phyloP scores from a whole-genome alignment of 345 rosid genomes.

The Aquilaria yunnanensis region DNA sequence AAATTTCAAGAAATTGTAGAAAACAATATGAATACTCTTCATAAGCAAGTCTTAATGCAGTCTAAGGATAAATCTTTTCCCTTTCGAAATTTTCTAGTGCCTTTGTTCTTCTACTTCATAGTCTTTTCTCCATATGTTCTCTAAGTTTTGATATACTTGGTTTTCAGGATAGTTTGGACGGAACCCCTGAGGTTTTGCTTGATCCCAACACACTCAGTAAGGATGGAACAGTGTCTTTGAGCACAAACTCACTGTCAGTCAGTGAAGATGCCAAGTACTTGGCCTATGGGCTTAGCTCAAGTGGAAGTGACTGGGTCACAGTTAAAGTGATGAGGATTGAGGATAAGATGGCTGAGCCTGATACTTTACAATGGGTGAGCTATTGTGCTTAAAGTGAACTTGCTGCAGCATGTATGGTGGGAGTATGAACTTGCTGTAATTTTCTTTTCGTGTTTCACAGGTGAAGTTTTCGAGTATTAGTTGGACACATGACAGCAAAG shows the following conservation, averaged over 20 bases:
- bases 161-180: slow-evolving; percentile 65
- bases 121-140: too few species aligned
- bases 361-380: slow-evolving; percentile 78
- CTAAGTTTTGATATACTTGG: background rate
- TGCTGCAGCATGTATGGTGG: background rate
- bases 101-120: too few species aligned
- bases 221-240: slow-evolving; percentile 82
- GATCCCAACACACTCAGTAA: slow-evolving; percentile 81
- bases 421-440: background rate
- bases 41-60: background rate
- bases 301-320: slow-evolving; percentile 97
- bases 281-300: slow-evolving; percentile 75
- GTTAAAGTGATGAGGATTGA: slow-evolving; percentile 60
- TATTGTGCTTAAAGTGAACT: background rate
- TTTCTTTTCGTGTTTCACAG: slow-evolving; percentile 25
- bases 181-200: slow-evolving; percentile 69
- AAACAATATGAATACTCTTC: too few species aligned
- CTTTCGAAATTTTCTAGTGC: background rate
- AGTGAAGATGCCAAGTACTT: slow-evolving; percentile 75
- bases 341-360: slow-evolving; percentile 60
- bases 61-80: background rate
- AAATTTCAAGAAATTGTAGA: too few species aligned
- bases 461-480: slow-evolving; percentile 68
- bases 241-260: slow-evolving; percentile 31
- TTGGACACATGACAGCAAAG: slow-evolving; percentile 89